A percentile compares a stretch with the other conserved stretches of the same genome.
These are phyloP conservation scores for Exophiala aquamarina DNA, from an alignment of 2,329 filamentous ascomycete genomes.

Conservation along the genomic window DNA sequence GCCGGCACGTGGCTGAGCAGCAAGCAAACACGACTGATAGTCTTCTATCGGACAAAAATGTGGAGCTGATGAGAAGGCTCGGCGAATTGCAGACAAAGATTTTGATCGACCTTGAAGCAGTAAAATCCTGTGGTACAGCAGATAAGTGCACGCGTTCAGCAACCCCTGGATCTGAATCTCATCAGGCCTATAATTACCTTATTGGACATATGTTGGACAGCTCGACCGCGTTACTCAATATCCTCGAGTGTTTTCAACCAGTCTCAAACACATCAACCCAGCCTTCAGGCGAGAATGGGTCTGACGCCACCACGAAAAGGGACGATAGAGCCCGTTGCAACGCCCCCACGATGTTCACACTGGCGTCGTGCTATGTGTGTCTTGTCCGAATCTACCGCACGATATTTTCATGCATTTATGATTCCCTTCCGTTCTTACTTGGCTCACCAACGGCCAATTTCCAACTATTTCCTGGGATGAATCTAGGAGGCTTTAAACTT, in stretches of 20 bases:
- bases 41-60: background rate
- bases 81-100: slow-evolving; percentile 9
- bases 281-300: background rate
- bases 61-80: slow-evolving; percentile 3
- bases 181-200: background rate
- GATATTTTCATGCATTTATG: slow-evolving; percentile 10
- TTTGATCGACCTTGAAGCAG: slow-evolving; percentile 6
- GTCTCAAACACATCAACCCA: background rate
- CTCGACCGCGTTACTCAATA: slow-evolving; percentile 8
- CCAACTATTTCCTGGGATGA: slow-evolving; percentile 10
- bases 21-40: background rate
- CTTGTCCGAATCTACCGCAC: slow-evolving; percentile 11
- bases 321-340: background rate
- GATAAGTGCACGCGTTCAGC: background rate
- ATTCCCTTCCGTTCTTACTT: slow-evolving; percentile 9
- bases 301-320: no score
- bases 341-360: slow-evolving; percentile 4
- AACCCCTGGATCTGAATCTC: background rate
- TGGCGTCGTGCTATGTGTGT: slow-evolving; percentile 9
- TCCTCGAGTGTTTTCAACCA: slow-evolving; percentile 4
- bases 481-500: slow-evolving; percentile 12
- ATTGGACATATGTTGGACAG: slow-evolving; percentile 11
- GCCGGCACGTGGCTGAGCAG: no score
- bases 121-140: slow-evolving; percentile 9
- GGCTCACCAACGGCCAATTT: background rate